Base-by-base conservation (phyloP, 2,329 filamentous ascomycete genomes). In the Colletotrichum sp. region DNA sequence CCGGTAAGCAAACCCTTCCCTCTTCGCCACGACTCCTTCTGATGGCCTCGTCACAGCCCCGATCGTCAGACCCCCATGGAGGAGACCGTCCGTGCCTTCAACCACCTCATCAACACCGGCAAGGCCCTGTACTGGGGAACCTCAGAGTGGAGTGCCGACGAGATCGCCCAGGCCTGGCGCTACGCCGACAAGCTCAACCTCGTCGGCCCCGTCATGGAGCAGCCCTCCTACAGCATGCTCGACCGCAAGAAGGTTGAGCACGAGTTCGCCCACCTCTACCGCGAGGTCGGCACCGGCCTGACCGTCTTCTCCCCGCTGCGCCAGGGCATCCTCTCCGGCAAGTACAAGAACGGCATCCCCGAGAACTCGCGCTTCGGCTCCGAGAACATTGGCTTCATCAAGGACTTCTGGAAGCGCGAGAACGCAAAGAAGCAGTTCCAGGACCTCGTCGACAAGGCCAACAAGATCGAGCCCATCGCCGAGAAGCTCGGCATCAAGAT, bases 91-190 rank as follows among this genome's bases (percentile, higher is more conserved):
- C 90, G 92, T 69, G 92, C 90, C 69, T 94, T 95, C 86, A 94
- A 94, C 86, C 88, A 94, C 82, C 84, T 94, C 69, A 94, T 95
- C 81, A 87, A 92, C 82, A 88, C 87, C 1, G 93, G 93, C 78
- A 92, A 94, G 84, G 91, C 91, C 4, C 90, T 94, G 77, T 94
- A 94, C 86, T 94, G 92, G 92, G 92, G 92, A 56, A 94, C 92
- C 0, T 93, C 91, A 0, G 91, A 94, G 82, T 94, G 92, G 92
- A 88, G 87, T 76, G 91, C 92, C 58, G 89, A 90, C 74, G 92
- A 94, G 85, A 93, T 94, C 80, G 88, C 89, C 8, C 88, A 91
- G 74, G 92, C 93, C 1, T 91, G 90, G 86, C 86, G 90, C 16
- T 87, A 91, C 76, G 91, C 92, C 39, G 91, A 93, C 78, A 88